Percentiles rank a stretch among this genome's conserved stretches.
phyloP scores from a whole-genome alignment of 1,284 basidiomycete species.

The Sparassis latifolia region DNA sequence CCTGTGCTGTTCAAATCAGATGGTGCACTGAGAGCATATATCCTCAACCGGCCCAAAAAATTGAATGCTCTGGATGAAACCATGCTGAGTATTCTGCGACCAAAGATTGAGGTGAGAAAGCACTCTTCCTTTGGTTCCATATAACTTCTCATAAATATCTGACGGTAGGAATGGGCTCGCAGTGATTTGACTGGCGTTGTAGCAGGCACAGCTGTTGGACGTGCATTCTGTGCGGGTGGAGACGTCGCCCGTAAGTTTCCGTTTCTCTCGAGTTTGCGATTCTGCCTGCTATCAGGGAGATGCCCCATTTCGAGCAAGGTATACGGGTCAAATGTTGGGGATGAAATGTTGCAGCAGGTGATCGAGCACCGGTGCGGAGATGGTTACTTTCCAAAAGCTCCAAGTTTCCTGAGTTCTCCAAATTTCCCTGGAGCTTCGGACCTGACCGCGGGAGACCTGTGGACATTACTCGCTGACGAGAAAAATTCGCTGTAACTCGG shows the following conservation, averaged over 20 bases:
- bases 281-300: too few species aligned
- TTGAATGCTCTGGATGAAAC: slow-evolving; percentile 82
- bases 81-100: slow-evolving; percentile 75
- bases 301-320: too few species aligned
- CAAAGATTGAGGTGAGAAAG: slow-evolving; percentile 61
- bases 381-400: too few species aligned
- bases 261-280: too few species aligned
- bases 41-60: slow-evolving; percentile 79
- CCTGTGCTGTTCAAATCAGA: slow-evolving; percentile 68
- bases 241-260: slow-evolving; percentile 78
- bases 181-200: slow-evolving; percentile 73
- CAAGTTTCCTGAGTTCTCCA: too few species aligned
- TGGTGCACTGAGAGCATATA: slow-evolving; percentile 58
- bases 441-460: too few species aligned
- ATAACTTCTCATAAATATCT: slow-evolving; percentile 1
- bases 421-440: too few species aligned
- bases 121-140: background rate
- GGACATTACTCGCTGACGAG: too few species aligned
- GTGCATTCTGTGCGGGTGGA: slow-evolving; percentile 92
- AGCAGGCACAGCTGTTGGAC: slow-evolving; percentile 71
- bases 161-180: slow-evolving; percentile 67
- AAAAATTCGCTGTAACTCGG: too few species aligned
- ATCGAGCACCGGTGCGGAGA: too few species aligned
- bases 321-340: too few species aligned
- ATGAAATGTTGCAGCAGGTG: too few species aligned